Base-by-base conservation (phyloP, 1,139 yeast species). In the Pichia sp. region DNA sequence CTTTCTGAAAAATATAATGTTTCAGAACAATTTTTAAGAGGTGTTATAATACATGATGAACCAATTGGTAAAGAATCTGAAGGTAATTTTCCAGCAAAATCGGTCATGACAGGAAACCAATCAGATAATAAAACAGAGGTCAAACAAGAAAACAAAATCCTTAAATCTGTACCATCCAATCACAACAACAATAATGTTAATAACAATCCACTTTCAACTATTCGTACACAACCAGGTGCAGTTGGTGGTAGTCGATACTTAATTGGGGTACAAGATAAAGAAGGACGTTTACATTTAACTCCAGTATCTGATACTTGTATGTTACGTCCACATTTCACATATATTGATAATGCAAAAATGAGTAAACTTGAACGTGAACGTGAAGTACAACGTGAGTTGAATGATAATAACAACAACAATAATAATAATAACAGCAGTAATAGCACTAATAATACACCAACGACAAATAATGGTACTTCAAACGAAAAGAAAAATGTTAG, bases 241-340 rank as follows among this genome's bases (percentile, higher is more conserved):
- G 50, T 53, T 50, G 60, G 60, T 18, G 60, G 60, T 18, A 56
- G 56, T 38, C 53, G 55, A 45, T 57, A 57, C 47, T 42, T 56
- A 13, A 31, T 53, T 18, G 51, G 55, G 2, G 33, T 53, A 19
- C 51, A 51, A 47, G 58, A 51, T 41, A 66, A 70, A 46, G 70
- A 77, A 47, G 79, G 79, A 0, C 81, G 77, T 59, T 65, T 90
- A 18, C 83, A 87, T 48, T 67, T 91, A 56, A 70, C 81, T 1
- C 89, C 95, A 0, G 73, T 90, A 2, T 78, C 80, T 48, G 76
- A 83, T 28, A 80, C 87, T 0, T 81, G 86, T 0, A 98, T 91
- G 67, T 67, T 93, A 57, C 76, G 96, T 62, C 95, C 98, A 1
- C 79, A 80, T 56, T 89, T 93, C 70, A 79, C 77, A 58, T 87